phyloP scores from a whole-genome alignment of 371 early-diverging fungal genomes.

The Chytridium lagenaria region DNA sequence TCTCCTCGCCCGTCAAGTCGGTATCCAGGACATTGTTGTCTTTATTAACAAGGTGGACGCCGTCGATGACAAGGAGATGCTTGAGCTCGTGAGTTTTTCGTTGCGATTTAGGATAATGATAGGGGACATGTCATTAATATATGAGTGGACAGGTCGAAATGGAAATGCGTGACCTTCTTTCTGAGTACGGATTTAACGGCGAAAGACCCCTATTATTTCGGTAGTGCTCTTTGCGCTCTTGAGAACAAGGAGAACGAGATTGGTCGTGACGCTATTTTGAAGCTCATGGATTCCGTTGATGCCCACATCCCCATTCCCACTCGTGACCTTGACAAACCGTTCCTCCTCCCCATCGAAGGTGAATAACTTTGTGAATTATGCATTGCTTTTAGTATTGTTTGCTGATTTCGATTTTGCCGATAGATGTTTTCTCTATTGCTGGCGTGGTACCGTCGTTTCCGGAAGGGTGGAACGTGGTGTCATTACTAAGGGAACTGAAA shows the following conservation, averaged over 20 bases:
- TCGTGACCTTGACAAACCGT: conserved; percentile 97
- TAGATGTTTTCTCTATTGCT: conserved; percentile 96
- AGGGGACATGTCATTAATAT: background rate
- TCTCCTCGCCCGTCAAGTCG: conserved; percentile 96
- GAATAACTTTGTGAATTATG: conserved; percentile 7
- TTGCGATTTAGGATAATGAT: too few species aligned
- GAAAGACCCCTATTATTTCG: conserved; percentile 94
- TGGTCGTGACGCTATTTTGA: conserved; percentile 83
- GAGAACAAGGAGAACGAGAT: conserved; percentile 92
- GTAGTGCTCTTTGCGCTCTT: conserved; percentile 95
- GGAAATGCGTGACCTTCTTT: conserved; percentile 97
- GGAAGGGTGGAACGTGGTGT: conserved; percentile 98
- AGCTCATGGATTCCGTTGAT: conserved; percentile 96
- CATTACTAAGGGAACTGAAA: conserved; percentile 91
- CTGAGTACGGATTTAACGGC: conserved; percentile 93
- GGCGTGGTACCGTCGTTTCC: conserved; percentile 99
- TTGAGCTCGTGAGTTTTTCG: conserved; percentile 73
- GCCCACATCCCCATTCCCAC: conserved; percentile 90
- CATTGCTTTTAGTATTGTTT: background rate
- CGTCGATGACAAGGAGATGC: conserved; percentile 95
- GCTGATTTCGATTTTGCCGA: background rate
- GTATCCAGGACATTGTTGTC: conserved; percentile 94
- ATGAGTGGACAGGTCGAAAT: conserved; percentile 75
- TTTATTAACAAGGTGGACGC: conserved; percentile 99
- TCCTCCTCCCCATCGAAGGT: conserved; percentile 97